phyloP scores from a whole-genome alignment of 768 basidiomycete genomes.

The Floccularia luteovirens region DNA sequence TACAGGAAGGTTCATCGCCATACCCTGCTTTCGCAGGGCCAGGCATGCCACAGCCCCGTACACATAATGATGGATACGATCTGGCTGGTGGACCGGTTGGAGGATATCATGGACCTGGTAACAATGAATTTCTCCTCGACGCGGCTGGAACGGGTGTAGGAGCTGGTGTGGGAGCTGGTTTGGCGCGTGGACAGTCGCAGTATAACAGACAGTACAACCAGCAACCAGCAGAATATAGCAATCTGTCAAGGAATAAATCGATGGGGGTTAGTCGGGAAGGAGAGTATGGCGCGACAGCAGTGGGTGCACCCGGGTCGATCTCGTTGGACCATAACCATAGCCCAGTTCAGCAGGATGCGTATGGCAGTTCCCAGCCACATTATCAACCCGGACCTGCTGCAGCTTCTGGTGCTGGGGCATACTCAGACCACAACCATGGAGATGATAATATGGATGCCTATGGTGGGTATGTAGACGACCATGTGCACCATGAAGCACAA shows the following conservation, averaged over 20 bases:
- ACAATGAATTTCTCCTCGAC: slow-evolving; percentile 10
- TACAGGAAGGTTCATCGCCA: slow-evolving; percentile 28
- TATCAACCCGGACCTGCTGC: slow-evolving; percentile 3
- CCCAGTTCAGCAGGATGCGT: slow-evolving; percentile 3
- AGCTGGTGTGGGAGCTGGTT: slow-evolving; percentile 4
- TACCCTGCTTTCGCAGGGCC: slow-evolving; percentile 31
- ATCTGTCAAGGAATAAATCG: slow-evolving; percentile 10
- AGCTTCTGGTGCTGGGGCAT: neutral
- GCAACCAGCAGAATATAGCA: slow-evolving; percentile 3
- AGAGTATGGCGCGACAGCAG: neutral
- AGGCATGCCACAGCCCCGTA: neutral
- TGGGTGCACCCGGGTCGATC: neutral
- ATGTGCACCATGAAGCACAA: neutral
- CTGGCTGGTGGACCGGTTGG: neutral
- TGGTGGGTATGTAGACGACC: slow-evolving; percentile 23
- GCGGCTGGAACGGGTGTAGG: slow-evolving; percentile 14
- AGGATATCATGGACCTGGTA: slow-evolving; percentile 6
- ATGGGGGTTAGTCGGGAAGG: slow-evolving; percentile 1
- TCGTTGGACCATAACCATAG: neutral
- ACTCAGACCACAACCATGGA: slow-evolving; percentile 5
- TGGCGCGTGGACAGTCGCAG: slow-evolving; percentile 13
- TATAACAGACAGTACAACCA: slow-evolving; percentile 6
- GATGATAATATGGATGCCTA: slow-evolving; percentile 21
- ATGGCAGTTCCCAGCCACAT: slow-evolving; percentile 8
- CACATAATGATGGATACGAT: slow-evolving; percentile 1